phyloP scores from a whole-genome alignment of 2,329 filamentous ascomycete species.

The Fusarium lyarnte region DNA sequence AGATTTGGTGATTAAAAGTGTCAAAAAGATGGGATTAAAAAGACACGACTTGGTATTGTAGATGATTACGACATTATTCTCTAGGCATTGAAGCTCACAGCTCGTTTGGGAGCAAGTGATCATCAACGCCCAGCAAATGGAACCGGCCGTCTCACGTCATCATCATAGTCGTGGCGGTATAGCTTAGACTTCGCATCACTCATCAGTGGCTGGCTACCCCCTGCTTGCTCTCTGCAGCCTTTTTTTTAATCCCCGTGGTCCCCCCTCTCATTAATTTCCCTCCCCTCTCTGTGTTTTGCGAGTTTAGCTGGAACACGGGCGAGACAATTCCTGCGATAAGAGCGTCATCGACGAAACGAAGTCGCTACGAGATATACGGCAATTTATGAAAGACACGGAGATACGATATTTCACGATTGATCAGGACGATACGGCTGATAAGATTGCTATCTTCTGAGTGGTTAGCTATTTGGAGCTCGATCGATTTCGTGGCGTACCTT shows the following conservation, averaged over 20 bases:
- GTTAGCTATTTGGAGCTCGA: not conserved
- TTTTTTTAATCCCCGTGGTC: slow-evolving; percentile 7
- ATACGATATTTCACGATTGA: slow-evolving; percentile 10
- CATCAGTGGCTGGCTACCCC: slow-evolving; percentile 9
- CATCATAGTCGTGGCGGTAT: slow-evolving; percentile 31
- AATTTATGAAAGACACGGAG: not conserved
- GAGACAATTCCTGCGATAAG: slow-evolving; percentile 8
- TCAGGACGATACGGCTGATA: not conserved
- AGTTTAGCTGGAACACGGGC: slow-evolving; percentile 2
- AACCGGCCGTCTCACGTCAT: slow-evolving; percentile 40
- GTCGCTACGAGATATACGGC: not conserved
- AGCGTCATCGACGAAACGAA: not conserved
- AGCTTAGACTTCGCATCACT: slow-evolving; percentile 7
- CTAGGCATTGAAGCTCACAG: not conserved
- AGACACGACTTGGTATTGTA: not conserved
- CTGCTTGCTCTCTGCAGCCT: not conserved
- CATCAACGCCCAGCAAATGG: slow-evolving; percentile 20
- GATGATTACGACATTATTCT: not conserved
- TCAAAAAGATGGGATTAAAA: not conserved
- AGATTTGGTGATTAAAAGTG: not conserved
- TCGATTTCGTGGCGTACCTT: slow-evolving; percentile 14
- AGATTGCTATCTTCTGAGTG: not conserved
- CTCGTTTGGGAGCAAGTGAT: slow-evolving; percentile 6
- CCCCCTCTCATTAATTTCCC: not conserved
- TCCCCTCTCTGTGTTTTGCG: not conserved